Conservation (phyloP, 331 rosid genomes). For the Phaseolus coccineus region DNA sequence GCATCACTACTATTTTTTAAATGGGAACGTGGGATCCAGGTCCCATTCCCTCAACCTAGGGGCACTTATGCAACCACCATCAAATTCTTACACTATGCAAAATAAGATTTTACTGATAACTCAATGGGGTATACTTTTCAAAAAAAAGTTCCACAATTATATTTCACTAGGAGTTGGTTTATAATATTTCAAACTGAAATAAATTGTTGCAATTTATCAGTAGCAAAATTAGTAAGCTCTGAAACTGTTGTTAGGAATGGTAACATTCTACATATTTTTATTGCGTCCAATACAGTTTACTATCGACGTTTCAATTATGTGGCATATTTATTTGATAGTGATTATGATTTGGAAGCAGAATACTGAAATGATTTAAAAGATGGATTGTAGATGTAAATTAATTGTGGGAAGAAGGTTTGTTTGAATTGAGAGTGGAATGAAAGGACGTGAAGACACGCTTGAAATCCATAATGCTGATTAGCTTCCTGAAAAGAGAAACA, state of each 20-base stretch:
- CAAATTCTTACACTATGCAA: not conserved
- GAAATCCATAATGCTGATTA: slow-evolving; percentile 36
- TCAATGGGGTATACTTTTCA: too few species aligned
- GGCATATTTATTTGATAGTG: slow-evolving; percentile 1
- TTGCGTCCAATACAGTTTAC: not conserved
- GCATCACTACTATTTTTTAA: not conserved
- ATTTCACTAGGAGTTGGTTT: too few species aligned
- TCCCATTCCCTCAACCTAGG: not conserved
- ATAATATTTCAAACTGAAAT: too few species aligned
- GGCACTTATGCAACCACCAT: not conserved
- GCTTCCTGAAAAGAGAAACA: slow-evolving; percentile 7
- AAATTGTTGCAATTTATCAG: too few species aligned
- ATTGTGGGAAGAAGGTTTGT: slow-evolving; percentile 3
- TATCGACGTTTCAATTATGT: too few species aligned
- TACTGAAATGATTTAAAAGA: not conserved
- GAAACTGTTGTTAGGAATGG: too few species aligned
- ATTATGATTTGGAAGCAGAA: slow-evolving; percentile 11
- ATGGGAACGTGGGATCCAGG: not conserved
- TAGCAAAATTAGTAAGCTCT: too few species aligned
- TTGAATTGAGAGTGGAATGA: slow-evolving; percentile 35
- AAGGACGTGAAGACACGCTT: slow-evolving; percentile 52
- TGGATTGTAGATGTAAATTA: not conserved
- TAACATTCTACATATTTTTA: not conserved
- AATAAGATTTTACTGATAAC: not conserved
- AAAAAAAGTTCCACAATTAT: too few species aligned